Percentiles rank a stretch among this genome's conserved stretches.
phyloP scores from a whole-genome alignment of 2,329 filamentous ascomycete species.

The Elsinoe ampelina region DNA sequence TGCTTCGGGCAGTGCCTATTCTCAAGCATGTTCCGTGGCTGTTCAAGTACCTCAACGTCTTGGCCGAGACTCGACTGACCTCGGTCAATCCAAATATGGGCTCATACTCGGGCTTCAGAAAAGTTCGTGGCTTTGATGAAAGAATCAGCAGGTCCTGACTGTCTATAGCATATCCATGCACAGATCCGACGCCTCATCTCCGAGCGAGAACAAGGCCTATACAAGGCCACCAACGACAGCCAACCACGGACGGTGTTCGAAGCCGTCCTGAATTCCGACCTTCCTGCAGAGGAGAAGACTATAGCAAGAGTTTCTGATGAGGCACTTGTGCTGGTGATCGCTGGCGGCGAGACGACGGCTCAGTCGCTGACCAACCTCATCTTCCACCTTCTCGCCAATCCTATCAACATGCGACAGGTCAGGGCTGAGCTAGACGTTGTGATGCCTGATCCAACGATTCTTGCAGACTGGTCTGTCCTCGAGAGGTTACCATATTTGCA shows the following conservation, averaged over 20 bases:
- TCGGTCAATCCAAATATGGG: neutral
- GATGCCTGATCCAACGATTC: conserved; percentile 34
- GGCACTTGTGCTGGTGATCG: neutral
- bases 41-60: neutral
- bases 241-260: neutral
- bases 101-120: neutral
- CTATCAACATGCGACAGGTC: neutral
- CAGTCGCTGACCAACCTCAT: neutral
- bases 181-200: neutral
- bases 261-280: neutral
- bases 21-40: neutral
- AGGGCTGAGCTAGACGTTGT: conserved; percentile 22
- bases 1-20: neutral
- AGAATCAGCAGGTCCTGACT: neutral
- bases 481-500: conserved; percentile 43
- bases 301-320: neutral
- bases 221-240: neutral
- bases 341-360: conserved; percentile 6
- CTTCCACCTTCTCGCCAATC: conserved; percentile 5
- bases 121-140: neutral
- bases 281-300: conserved; percentile 1
- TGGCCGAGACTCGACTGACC: neutral
- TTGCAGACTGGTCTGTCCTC: neutral
- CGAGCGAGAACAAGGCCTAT: neutral
- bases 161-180: neutral